Conservation (phyloP, 2,329 filamentous ascomycete species). For the Claviceps monticola region DNA sequence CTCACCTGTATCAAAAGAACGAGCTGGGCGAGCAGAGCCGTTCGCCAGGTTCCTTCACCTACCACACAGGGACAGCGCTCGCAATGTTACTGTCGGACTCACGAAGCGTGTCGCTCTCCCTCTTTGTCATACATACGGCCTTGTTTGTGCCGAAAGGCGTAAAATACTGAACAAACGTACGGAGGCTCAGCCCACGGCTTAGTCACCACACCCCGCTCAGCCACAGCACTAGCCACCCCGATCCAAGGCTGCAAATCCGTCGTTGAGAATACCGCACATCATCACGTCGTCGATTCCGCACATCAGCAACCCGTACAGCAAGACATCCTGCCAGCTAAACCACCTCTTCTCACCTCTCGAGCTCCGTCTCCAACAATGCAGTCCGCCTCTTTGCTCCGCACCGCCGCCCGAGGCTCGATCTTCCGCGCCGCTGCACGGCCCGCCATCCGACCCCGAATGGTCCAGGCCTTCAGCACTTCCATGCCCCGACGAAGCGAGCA, state of each 20-base stretch:
- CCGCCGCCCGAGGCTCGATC: constrained; percentile 55
- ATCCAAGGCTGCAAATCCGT: constrained; percentile 15
- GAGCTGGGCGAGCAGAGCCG: no score
- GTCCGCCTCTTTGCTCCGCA: constrained; percentile 54
- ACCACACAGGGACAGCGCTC: no score
- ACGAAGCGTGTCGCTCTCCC: no score
- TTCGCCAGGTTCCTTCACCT: no score
- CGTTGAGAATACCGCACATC: constrained; percentile 11
- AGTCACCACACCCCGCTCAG: constrained; percentile 17
- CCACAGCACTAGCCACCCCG: constrained; percentile 9
- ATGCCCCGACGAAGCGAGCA: constrained; percentile 45
- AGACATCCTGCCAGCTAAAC: background rate
- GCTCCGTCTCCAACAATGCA: constrained; percentile 35
- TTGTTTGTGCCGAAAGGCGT: no score
- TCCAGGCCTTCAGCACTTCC: constrained; percentile 51
- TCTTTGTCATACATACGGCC: no score
- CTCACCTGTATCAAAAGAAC: no score
- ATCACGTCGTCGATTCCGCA: constrained; percentile 6
- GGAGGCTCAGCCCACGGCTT: constrained; percentile 13
- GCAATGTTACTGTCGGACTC: no score
- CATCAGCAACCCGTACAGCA: constrained; percentile 1
- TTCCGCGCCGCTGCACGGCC: constrained; percentile 50
- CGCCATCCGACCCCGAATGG: constrained; percentile 40
- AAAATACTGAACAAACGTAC: no score
- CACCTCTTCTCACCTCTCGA: constrained; percentile 4